phyloP scores from a whole-genome alignment of 2,329 filamentous ascomycete species.

The Arthrobotrys sphaeroides region DNA sequence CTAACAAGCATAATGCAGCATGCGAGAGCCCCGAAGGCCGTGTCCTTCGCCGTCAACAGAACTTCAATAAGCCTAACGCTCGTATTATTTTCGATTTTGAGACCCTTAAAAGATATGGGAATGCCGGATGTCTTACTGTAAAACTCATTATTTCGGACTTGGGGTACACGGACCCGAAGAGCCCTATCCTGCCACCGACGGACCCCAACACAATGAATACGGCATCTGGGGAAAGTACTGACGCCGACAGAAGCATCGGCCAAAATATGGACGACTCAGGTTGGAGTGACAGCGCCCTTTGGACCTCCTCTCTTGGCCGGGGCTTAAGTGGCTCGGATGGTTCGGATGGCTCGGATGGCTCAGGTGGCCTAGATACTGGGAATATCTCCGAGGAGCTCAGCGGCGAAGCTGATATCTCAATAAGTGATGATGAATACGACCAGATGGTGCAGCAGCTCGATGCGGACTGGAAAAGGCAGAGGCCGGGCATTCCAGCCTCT shows the following conservation, averaged over 20 bases:
- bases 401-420: background rate
- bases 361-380: background rate
- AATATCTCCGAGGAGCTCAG: background rate
- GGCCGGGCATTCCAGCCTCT: too few species aligned
- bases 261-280: background rate
- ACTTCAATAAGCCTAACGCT: background rate
- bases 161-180: constrained; percentile 4
- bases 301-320: background rate
- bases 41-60: constrained; percentile 22
- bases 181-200: background rate
- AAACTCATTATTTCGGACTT: constrained; percentile 9
- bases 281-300: constrained; percentile 8
- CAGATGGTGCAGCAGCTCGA: constrained; percentile 16
- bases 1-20: background rate
- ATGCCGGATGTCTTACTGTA: constrained; percentile 19
- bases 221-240: constrained; percentile 2
- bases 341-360: too few species aligned
- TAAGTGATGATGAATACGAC: background rate
- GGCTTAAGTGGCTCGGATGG: too few species aligned
- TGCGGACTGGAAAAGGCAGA: background rate
- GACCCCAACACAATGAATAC: background rate
- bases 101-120: background rate
- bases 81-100: background rate
- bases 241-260: background rate
- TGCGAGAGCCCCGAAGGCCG: constrained; percentile 16